phyloP scores from a whole-genome alignment of 768 basidiomycete species.

The Polyporus arcularius region DNA sequence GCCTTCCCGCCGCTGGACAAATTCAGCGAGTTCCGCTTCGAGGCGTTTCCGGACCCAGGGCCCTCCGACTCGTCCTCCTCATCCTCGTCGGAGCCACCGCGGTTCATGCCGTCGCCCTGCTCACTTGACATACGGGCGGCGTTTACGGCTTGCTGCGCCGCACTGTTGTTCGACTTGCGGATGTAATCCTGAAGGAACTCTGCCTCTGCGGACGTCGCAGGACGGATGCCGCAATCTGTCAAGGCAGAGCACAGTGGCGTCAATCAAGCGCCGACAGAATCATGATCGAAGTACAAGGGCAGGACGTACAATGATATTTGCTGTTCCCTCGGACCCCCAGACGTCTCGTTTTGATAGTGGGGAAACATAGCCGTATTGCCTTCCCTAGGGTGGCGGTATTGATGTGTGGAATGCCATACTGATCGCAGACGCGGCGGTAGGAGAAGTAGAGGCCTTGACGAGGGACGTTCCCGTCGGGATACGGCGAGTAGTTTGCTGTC shows the following conservation, averaged over 20 bases:
- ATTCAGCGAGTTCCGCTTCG: conserved; percentile 74
- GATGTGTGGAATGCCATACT: conserved; percentile 91
- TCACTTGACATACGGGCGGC: conserved; percentile 74
- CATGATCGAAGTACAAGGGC: conserved; percentile 30
- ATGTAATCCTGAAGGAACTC: conserved; percentile 93
- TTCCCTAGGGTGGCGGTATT: conserved; percentile 96
- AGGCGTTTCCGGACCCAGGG: conserved; percentile 56
- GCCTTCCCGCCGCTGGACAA: conserved; percentile 65
- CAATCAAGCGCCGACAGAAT: conserved; percentile 29
- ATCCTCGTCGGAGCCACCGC: conserved; percentile 72
- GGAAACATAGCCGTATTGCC: conserved; percentile 90
- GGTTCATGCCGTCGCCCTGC: conserved; percentile 55
- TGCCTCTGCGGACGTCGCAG: conserved; percentile 87
- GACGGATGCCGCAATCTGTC: conserved; percentile 89
- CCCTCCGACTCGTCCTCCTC: conserved; percentile 88
- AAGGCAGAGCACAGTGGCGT: conserved; percentile 17
- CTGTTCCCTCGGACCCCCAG: conserved; percentile 92
- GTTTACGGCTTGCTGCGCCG: conserved; percentile 73
- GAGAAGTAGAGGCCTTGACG: conserved; percentile 94
- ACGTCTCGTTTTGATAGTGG: conserved; percentile 92
- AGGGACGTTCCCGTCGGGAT: conserved; percentile 91
- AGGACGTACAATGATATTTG: conserved; percentile 87
- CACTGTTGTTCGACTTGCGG: conserved; percentile 86
- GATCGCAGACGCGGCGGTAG: conserved; percentile 87
- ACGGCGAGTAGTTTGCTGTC: conserved; percentile 86